Evolutionary conservation across 768 basidiomycete species (phyloP).

Genomic region (Russula brevipes): DNA sequence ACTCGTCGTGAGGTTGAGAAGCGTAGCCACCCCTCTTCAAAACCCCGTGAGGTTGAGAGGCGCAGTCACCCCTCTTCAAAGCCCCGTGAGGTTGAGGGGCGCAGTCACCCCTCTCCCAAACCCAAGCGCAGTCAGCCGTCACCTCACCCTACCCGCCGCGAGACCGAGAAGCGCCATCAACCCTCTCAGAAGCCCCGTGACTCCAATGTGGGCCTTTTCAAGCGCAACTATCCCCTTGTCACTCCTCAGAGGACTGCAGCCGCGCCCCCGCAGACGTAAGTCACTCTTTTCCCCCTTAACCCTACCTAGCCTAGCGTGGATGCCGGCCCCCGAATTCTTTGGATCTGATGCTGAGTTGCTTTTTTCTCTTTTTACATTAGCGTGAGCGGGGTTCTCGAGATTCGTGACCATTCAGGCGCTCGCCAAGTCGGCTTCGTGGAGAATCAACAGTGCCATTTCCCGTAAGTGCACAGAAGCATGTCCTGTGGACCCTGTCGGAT

Average conservation of each 20-base stretch:
- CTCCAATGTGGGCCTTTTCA: too few species aligned
- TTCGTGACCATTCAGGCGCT: conserved; percentile 5
- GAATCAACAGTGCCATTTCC: not conserved
- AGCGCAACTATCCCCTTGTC: too few species aligned
- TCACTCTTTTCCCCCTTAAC: not conserved
- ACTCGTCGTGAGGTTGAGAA: not conserved
- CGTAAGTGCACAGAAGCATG: not conserved
- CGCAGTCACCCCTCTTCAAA: too few species aligned
- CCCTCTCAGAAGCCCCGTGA: too few species aligned
- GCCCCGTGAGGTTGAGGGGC: too few species aligned
- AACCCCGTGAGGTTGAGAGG: too few species aligned
- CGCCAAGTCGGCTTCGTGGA: not conserved
- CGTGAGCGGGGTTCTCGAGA: not conserved
- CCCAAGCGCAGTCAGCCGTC: not conserved
- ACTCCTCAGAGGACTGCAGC: not conserved
- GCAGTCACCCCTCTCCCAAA: too few species aligned
- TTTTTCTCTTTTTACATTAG: not conserved
- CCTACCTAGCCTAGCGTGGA: not conserved
- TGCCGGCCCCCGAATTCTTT: not conserved
- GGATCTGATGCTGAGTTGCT: not conserved
- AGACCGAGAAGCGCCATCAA: too few species aligned
- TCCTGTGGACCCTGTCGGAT: not conserved
- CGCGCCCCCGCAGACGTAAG: not conserved
- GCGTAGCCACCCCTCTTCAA: too few species aligned
- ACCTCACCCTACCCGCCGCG: too few species aligned